Base-by-base conservation (phyloP, 1,284 basidiomycete species). In the Ustilago curta region DNA sequence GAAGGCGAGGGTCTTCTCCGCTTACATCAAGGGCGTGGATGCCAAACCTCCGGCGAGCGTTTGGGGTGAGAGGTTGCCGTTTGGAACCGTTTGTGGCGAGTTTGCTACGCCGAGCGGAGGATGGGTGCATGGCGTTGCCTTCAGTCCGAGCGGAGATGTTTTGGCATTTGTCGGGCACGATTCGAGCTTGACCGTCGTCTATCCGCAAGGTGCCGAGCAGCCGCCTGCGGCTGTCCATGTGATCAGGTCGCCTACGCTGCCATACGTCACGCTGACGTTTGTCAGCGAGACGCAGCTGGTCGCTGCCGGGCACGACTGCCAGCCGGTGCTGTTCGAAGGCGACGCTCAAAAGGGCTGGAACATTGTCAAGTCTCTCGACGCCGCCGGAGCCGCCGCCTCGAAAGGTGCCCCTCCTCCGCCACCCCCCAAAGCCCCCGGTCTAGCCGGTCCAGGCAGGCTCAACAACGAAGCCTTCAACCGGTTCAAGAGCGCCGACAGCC, bases 11-110 rank as follows among this genome's bases (percentile, higher is more conserved):
- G 97, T 99, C n/a, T 94, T 99, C 86, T 97, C 94, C 12, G 97
- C 95, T 5, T 99, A 94, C 87, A 97, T 98, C 88, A 99, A 99
- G 88, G 97, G 97, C 78, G 91, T 98, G n/a, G 96, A 99, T 85
- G 90, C 48, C 68, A 95, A 94, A 82, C 97, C 96, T 29, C 88
- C 91, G 54, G 89, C 95, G 0, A 91, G 91, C 19, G 91, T 96
- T 0, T 99, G 97, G 97, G 97, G 97, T 39, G 95, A 96, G 79
- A 93, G 96, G 74, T 88, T 99, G 3, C 97, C 97, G 0, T 99
- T 99, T 88, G 96, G 96, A 83, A 98, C 97, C 0, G 89, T 99
- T 69, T 99, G 96, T 76, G 97, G 94, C 56, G 97, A 99, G 85
- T 99, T 92, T 83, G 85, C 88, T 35, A 93, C 92, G 74, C 91